Evolutionary conservation across 305 asterid genomes (phyloP), one percentile per base, ranked within the genome.

Genomic region (Fraxinus albicans): DNA sequence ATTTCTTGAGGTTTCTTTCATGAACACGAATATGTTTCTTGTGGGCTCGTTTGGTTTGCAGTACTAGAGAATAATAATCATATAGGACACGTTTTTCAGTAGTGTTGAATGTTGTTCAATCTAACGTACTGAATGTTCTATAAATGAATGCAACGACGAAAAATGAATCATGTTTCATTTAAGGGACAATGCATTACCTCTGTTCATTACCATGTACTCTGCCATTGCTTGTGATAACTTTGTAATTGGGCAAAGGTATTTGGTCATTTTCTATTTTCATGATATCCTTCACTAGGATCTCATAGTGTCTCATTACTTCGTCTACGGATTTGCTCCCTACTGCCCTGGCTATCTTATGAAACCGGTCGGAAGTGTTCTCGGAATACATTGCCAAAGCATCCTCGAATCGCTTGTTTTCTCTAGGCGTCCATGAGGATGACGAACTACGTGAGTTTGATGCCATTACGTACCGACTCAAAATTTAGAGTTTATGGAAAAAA

Each of bases 351-450:
- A 67, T 67, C 74, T 67, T 67, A 4, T 23, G 74, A 8, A 25
- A 67, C n/a, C 36, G 74, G 74, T 67, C 74, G 15, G 74, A 1
- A 27, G 74, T 67, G n/a, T 27, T 4, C 74, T 67, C 74, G 9
- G 74, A 9, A 4, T 67, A 67, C 36, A 9, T 23, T 27, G 74
- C 74, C 19, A 67, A 67, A 23, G 74, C 74, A 10, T 67, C 74
- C n/a, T 67, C 74, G 34, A 67, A 67, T 27, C 74, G 74, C 74
- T 67, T 27, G 74, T 67, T 67, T 67, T 67, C 74, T 67, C 36
- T 67, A 25, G 74, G 19, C 8, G 74, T 67, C 74, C 74, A 67
- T 8, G 76, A 33, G 35, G 74, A 65, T 4, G 73, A 65, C 0
- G 35, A 65, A 25, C 73, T 27, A 8, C 19, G 73, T 65, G 67